Base-by-base conservation (phyloP, 2,329 filamentous ascomycete genomes). In the Lasiodiplodia citricola region DNA sequence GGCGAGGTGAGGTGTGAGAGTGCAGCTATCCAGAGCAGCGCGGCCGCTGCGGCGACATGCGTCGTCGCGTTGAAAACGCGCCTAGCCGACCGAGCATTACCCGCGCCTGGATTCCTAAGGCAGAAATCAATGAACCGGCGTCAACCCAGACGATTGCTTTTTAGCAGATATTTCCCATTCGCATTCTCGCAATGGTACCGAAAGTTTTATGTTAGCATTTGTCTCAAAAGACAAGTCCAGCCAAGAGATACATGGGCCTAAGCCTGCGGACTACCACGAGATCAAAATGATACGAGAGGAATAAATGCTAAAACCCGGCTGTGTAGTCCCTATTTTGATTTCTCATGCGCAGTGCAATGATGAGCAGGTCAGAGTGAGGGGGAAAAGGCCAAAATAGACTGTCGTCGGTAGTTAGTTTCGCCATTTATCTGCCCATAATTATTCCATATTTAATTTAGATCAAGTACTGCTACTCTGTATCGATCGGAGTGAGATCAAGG, bases 41-140 rank as follows among this genome's bases (percentile, higher is more conserved):
- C 60, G 28, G 60, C 58, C 18, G 44, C 37, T 44, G 38, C 60
- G 60, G 60, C 60, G 47, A 64, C 38, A 47, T 52, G 60, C 58
- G 41, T 63, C 44, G 60, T 64, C 60, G 60, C 60, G 60, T 64
- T 37, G 60, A 64, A 64, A 64, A 64, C 60, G 60, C 60, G 60
- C 28, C 60, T 31, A 21, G n/a, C 41, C 35, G 35, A n/a, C 55
- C 44, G 44, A 64, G 28, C 11, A 52, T 52, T 52, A 52, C 21
- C 60, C 60, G 47, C 18, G 28, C 1, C 8, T 13, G 16, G 16
- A 10, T 41, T 47, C 60, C 60, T 52, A n/a, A 64, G 60, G 60
- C 47, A 64, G n/a, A 14, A 21, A 35, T 10, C 31, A 35, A 10
- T 35, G 31, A 35, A 50, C 51, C 16, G 3, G 8, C 2, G 10